phyloP scores from a whole-genome alignment of 257 asterid species.

The Mitragyna speciosa region DNA sequence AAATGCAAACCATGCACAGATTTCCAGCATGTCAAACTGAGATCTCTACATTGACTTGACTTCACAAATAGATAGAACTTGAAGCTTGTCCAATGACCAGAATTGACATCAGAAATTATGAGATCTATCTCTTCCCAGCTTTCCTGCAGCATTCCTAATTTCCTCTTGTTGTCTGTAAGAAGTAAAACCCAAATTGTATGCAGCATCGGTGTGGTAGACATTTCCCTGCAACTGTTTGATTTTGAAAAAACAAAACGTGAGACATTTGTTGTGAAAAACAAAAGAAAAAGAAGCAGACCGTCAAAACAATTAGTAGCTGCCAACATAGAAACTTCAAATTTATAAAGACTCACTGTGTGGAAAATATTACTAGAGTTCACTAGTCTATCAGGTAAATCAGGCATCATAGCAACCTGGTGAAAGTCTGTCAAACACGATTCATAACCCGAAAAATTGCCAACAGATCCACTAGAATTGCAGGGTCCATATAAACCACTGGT shows the following conservation, averaged over 20 bases:
- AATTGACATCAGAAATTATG: conserved; percentile 44
- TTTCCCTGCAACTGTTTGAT: conserved; percentile 9
- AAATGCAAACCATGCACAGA: conserved; percentile 34
- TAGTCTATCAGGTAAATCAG: conserved; percentile 1
- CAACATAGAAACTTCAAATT: background rate
- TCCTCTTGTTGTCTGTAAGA: conserved; percentile 7
- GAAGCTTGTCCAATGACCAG: conserved; percentile 40
- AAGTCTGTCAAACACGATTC: background rate
- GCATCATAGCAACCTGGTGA: background rate
- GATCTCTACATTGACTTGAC: conserved; percentile 32
- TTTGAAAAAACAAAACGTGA: background rate
- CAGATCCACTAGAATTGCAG: conserved; percentile 17
- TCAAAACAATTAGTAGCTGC: background rate
- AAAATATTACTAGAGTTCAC: background rate
- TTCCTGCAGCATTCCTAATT: background rate
- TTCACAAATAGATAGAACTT: conserved; percentile 33
- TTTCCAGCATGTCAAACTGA: conserved; percentile 37
- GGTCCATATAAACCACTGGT: conserved; percentile 24
- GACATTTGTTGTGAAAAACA: background rate
- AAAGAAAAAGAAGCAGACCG: no score
- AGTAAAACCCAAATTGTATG: background rate
- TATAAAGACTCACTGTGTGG: background rate
- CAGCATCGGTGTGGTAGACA: background rate
- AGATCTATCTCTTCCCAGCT: conserved; percentile 31
- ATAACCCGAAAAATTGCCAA: conserved; percentile 2